Evolutionary conservation across 352 stramenopile genomes (phyloP), one percentile per base, ranked within the genome.

Genomic region (Phytophthora pini): DNA sequence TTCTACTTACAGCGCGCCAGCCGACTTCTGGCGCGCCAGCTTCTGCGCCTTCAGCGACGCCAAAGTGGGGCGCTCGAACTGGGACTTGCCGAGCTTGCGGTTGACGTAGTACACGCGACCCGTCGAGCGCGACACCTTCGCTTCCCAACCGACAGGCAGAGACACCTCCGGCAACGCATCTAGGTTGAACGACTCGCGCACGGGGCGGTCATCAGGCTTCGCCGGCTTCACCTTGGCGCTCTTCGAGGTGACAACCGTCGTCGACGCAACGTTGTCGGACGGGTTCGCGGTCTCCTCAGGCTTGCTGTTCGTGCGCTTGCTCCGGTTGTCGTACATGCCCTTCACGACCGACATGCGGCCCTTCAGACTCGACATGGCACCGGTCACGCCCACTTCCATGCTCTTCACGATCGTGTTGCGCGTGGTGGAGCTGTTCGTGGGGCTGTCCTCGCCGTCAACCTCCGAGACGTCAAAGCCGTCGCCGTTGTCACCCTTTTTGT

Each of bases 91-190:
- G 6, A 93, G 77, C 80, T 92, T 92, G 58, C 85, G 86, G 74
- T 95, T 95, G 48, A 94, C 85, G 69, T 95, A 95, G 76, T 95
- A 95, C 56, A 95, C 87, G 43, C 87, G 86, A 13, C 87, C 87
- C 15, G 85, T 95, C 7, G 86, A 94, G 59, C 87, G 85, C 31
- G 82, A 93, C 48, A 95, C 85, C 80, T 95, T 95, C 62, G 87
- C 87, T 59, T 94, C 86, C 87, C 87, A 95, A 29, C 88, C 86
- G 20, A 89, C 78, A 1, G 88, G 88, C 36, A 95, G 60, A 52
- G 88, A 90, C 5, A 92, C 85, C 61, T 95, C 87, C 2, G 85
- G 85, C 51, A 95, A 61, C 43, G 87, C 86, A 38, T 95, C 87
- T 12, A 95, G 65, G 67, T 94, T 95, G 65, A 95, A 94, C 54